phyloP scores from a whole-genome alignment of 1,284 basidiomycete genomes.

The Heliocybe sulcata region DNA sequence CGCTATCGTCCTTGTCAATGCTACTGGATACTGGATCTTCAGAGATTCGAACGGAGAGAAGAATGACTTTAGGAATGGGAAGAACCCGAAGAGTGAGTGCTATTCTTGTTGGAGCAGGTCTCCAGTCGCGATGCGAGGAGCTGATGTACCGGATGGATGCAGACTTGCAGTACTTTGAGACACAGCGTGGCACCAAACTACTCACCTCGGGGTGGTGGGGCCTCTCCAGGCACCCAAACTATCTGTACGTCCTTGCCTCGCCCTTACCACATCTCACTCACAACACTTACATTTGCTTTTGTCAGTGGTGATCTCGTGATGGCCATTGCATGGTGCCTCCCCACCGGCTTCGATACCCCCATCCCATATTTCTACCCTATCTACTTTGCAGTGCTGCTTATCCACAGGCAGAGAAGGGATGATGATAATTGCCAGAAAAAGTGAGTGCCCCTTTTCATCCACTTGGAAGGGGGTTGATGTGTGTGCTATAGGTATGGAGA shows the following conservation, averaged over 20 bases:
- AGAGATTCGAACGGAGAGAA: slow-evolving; percentile 88
- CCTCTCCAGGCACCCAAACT: slow-evolving; percentile 88
- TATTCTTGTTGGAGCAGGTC: neutral
- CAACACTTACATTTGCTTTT: neutral
- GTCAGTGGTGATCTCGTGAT: slow-evolving; percentile 79
- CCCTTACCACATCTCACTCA: slow-evolving; percentile 6
- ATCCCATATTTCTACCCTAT: slow-evolving; percentile 94
- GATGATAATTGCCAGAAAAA: slow-evolving; percentile 90
- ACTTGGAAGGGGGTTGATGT: slow-evolving; percentile 4
- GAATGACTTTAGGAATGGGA: slow-evolving; percentile 90
- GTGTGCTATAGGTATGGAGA: slow-evolving; percentile 48
- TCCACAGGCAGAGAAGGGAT: slow-evolving; percentile 89
- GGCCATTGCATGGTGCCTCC: slow-evolving; percentile 91
- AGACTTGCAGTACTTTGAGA: slow-evolving; percentile 82
- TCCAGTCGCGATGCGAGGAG: neutral
- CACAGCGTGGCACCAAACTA: slow-evolving; percentile 83
- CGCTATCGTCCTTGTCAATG: slow-evolving; percentile 63
- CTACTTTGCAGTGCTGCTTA: slow-evolving; percentile 87
- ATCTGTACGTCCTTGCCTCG: slow-evolving; percentile 49
- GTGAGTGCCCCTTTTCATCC: slow-evolving; percentile 31
- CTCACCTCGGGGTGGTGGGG: slow-evolving; percentile 99
- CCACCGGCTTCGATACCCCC: slow-evolving; percentile 88
- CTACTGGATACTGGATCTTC: slow-evolving; percentile 90
- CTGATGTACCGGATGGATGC: slow-evolving; percentile 1
- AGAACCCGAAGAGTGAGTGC: slow-evolving; percentile 81